Evolutionary conservation across 2,329 filamentous ascomycete species (phyloP), one percentile per base, ranked within the genome.

Genomic region (Podosphaera fusca): DNA sequence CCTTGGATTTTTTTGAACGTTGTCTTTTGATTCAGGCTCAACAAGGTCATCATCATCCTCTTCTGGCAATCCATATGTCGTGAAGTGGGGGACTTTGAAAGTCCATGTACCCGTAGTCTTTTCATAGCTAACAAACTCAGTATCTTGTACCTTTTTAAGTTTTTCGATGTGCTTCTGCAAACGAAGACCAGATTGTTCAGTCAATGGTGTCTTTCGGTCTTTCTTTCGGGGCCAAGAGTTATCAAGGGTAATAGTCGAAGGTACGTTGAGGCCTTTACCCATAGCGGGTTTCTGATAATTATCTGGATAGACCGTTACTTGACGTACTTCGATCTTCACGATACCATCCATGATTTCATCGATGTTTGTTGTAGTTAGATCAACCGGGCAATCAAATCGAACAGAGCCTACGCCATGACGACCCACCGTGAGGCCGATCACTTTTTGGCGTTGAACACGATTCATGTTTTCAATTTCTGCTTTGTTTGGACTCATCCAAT

Each of bases 21-120:
- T 10, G 6, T 38, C 10, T 58, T 70, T 70, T 60, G 72, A 72
- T 65, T 72, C 68, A 66, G 70, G 63, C 36, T 66, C 66, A 60
- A 75, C 73, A 63, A 79, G 79, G 6, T 74, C 74, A 50, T 88
- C 85, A 46, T 85, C 75, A 35, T 75, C 72, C 21, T 86, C 87
- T 14, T 86, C 87, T 61, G 90, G 84, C 56, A 96, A 75, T 46
- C 85, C 89, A 67, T 98, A 98, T 1, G 88, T 95, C 1, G 90
- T 96, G 69, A 94, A 98, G 69, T 98, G 92, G 65, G 90, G 82
- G n/a, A 98, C 92, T 8, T 75, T 81, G 72, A 98, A 98, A 12
- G 79, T 79, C 94, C 94, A 98, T 52, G 85, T 78, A 56, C 90
- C 92, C 56, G 81, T 88, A 1, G 86, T 75, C 58, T 75, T 74